These are phyloP conservation scores for Nitzschia inconspicua DNA, from an alignment of 108 stramenopile genomes.

Conservation along the genomic window DNA sequence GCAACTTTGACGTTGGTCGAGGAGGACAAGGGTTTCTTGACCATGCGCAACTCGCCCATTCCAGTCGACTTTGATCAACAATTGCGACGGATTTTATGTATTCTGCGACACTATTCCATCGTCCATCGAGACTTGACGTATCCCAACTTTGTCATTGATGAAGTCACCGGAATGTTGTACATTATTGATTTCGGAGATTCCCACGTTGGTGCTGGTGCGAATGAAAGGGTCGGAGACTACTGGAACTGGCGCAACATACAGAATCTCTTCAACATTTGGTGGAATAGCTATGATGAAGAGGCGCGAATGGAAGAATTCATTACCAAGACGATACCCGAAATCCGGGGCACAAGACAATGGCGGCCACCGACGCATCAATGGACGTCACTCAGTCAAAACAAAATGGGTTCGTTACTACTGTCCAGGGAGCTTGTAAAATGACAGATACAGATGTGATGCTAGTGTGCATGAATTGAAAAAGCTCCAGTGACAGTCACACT, in stretches of 20 bases:
- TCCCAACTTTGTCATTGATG: conserved; percentile 5
- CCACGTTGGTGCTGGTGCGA: background rate
- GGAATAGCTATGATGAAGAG: conserved; percentile 4
- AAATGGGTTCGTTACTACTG: too few species aligned
- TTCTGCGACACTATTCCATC: background rate
- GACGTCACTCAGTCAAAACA: too few species aligned
- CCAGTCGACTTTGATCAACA: conserved; percentile 4
- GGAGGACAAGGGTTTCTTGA: background rate
- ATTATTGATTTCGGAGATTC: conserved; percentile 21
- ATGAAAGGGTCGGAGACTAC: background rate
- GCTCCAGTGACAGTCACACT: background rate
- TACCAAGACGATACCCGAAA: background rate
- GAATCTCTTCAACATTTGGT: conserved; percentile 7
- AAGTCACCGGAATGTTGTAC: background rate
- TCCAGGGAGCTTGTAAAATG: too few species aligned
- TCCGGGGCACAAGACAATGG: background rate
- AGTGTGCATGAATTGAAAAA: background rate
- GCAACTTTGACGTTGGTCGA: conserved; percentile 5
- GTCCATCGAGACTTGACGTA: conserved; percentile 9
- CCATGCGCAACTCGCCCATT: conserved; percentile 2
- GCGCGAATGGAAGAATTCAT: background rate
- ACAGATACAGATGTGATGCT: background rate
- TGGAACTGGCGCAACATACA: background rate
- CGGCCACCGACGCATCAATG: background rate
- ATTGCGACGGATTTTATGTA: background rate